Base-by-base conservation (phyloP, 2,329 filamentous ascomycete genomes). In the Polytolypa hystricis region DNA sequence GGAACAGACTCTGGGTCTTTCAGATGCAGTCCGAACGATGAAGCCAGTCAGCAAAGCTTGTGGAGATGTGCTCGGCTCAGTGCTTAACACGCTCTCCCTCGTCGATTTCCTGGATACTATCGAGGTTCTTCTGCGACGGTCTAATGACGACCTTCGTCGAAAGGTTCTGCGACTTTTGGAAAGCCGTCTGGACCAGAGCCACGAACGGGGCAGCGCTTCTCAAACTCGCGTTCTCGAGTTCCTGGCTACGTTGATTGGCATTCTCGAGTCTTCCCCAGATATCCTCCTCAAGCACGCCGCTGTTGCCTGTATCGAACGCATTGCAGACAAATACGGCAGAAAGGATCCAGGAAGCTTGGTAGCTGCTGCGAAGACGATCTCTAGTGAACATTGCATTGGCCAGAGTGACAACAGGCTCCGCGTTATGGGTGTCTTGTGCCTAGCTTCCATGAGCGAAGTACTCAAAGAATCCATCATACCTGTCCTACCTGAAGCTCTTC, bases 241-340 rank as follows among this genome's bases (percentile, higher is more conserved):
- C 67, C 55, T 94, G 46, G 79, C 84, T 8, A 80, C 80, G 47
- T 70, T 94, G 42, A 84, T 83, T 12, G 70, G 73, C 14, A 82
- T 93, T 30, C 75, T 98, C 41, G 69, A 79, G 38, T 73, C 81
- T 33, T 81, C 82, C 5, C 66, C 72, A 20, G 79, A 91, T 46
- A 73, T 81, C 36, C 70, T 77, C 18, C 80, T 91, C 56, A 86
- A 89, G 61, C 80, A 86, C 50, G 85, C 84, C 8, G 84, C 87
- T 1, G 79, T 98, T 43, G 78, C 79, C 23, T 96, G 89, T 49
- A 80, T 96, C 30, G 87, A 95, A 61, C 84, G 84, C 58, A 93
- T 98, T 44, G 76, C 84, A 2, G 87, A 95, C 61, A 89, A 89
- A 57, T 96, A 94, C 56, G 93, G 91, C 47, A 93, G 91, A 67